Conservation (phyloP, 192 early-diverging fungal genomes). For the Dissophora ornata region DNA sequence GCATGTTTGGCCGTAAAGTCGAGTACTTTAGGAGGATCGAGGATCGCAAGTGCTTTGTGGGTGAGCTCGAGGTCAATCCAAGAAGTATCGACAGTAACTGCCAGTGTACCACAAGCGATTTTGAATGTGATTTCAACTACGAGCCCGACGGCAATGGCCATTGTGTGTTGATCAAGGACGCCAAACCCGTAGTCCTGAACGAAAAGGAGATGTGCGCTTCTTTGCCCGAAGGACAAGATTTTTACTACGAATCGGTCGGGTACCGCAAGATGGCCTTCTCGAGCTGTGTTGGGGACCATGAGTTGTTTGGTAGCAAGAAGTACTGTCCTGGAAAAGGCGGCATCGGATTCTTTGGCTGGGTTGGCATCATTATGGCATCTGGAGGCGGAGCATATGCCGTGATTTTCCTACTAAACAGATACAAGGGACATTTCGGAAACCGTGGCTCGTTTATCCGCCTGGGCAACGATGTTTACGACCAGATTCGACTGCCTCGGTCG, state of each 20-base stretch:
- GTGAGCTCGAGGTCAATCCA: constrained; percentile 71
- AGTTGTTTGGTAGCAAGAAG: constrained; percentile 67
- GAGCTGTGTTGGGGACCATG: constrained; percentile 78
- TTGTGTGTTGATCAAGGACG: constrained; percentile 74
- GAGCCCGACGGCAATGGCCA: constrained; percentile 68
- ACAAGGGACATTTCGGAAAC: constrained; percentile 17
- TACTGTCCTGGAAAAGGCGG: constrained; percentile 73
- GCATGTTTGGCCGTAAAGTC: constrained; percentile 73
- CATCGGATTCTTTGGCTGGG: constrained; percentile 45
- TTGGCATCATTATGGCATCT: constrained; percentile 35
- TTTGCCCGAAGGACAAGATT: constrained; percentile 67
- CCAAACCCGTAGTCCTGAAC: constrained; percentile 58
- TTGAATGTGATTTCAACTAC: constrained; percentile 93
- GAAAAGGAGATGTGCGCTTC: constrained; percentile 54
- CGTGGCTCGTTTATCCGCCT: constrained; percentile 34
- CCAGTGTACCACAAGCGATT: constrained; percentile 81
- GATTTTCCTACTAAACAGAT: constrained; percentile 15
- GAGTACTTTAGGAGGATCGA: constrained; percentile 80
- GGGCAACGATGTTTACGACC: constrained; percentile 47
- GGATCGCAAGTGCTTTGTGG: constrained; percentile 78
- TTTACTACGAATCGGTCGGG: constrained; percentile 80
- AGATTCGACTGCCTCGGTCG: constrained; percentile 32
- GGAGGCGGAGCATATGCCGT: constrained; percentile 22
- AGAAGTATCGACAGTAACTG: constrained; percentile 71
- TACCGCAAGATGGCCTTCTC: constrained; percentile 92